Evolutionary conservation across 257 asterid species (phyloP).

Genomic region (Galeopsis tetrahit): DNA sequence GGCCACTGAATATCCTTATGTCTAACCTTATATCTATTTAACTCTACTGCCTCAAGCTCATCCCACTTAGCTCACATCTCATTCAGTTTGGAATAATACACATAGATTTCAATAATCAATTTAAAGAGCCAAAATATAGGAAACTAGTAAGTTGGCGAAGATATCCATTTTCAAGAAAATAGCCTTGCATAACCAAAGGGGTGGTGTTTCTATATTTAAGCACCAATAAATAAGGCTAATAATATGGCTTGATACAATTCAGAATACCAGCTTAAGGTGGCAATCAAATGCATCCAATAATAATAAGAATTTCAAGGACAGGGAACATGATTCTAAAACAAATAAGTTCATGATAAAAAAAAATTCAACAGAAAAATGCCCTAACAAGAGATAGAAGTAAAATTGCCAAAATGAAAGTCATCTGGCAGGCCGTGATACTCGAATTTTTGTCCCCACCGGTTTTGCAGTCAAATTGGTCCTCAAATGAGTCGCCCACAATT

Average conservation of each 20-base stretch:
- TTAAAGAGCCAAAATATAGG: not conserved
- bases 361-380: not conserved
- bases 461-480: not conserved
- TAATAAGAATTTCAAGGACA: constrained; percentile 11
- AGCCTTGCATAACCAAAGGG: not conserved
- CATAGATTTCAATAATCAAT: constrained; percentile 3
- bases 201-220: not conserved
- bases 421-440: not conserved
- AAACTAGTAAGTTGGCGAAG: not conserved
- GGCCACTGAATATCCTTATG: not conserved
- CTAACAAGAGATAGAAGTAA: not conserved
- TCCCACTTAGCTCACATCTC: not conserved
- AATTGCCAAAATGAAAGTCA: constrained; percentile 1
- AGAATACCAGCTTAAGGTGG: not conserved
- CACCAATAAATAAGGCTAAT: not conserved
- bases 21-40: constrained; percentile 9
- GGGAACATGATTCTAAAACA: not conserved
- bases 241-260: not conserved
- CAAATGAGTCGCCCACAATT: not conserved
- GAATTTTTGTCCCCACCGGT: not conserved
- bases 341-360: not conserved
- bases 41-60: constrained; percentile 4
- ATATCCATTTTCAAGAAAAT: not conserved
- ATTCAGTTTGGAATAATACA: not conserved
- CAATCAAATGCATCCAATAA: not conserved